These are phyloP conservation scores for Zygosaccharomyces sapae DNA, from an alignment of 1,139 yeast genomes.

Conservation along the genomic window DNA sequence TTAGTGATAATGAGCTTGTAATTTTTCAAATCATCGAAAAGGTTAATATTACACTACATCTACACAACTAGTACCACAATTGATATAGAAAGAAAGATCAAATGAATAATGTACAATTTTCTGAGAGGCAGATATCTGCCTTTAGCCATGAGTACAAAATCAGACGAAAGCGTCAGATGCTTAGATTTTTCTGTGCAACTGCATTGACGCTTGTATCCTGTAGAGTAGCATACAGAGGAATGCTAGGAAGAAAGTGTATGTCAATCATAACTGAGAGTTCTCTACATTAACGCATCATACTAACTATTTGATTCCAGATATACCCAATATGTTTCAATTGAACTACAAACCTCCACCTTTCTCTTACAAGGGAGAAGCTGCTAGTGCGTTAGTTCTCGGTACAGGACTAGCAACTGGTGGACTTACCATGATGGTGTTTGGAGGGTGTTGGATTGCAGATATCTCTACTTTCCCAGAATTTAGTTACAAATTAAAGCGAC, in stretches of 20 bases:
- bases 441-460: constrained; percentile 76
- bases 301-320: constrained; percentile 35
- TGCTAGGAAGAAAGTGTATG: constrained; percentile 64
- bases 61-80: neutral
- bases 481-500: constrained; percentile 60
- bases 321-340: constrained; percentile 77
- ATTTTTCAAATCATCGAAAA: neutral
- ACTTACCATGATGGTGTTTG: constrained; percentile 67
- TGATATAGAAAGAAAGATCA: neutral
- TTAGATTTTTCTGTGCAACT: constrained; percentile 67
- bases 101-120: neutral
- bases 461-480: constrained; percentile 67
- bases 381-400: constrained; percentile 81
- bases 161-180: constrained; percentile 69
- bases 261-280: constrained; percentile 9
- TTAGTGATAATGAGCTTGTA: neutral
- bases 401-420: constrained; percentile 70
- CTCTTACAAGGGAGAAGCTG: constrained; percentile 78
- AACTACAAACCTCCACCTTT: constrained; percentile 84
- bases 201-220: constrained; percentile 68
- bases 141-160: constrained; percentile 37
- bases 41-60: neutral
- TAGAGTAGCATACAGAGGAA: constrained; percentile 69
- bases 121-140: constrained; percentile 18
- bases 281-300: constrained; percentile 9